A percentile compares a stretch with the other conserved stretches of the same genome.
Conservation (phyloP, 805 yeast genomes). For the Wickerhamiella spandovensis region DNA sequence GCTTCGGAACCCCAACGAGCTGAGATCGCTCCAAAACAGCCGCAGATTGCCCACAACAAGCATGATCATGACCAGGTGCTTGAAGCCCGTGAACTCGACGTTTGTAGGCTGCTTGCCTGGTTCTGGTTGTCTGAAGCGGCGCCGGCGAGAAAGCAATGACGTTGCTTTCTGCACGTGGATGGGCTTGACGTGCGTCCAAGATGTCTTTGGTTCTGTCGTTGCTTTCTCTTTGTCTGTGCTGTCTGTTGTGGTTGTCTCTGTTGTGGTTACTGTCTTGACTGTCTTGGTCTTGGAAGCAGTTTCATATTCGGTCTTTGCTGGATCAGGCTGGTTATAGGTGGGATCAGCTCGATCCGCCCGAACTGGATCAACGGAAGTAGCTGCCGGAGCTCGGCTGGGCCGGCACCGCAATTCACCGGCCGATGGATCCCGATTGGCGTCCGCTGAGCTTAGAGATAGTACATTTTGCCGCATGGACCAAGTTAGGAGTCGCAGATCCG, state of each 20-base stretch:
- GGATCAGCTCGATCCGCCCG: no score
- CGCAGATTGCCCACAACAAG: conserved; percentile 29
- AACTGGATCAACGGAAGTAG: no score
- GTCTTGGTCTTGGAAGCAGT: no score
- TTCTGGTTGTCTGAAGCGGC: conserved; percentile 3
- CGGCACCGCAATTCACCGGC: neutral
- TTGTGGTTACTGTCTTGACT: no score
- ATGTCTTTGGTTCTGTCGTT: no score
- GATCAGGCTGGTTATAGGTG: no score
- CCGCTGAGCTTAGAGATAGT: neutral
- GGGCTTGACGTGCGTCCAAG: conserved; percentile 10
- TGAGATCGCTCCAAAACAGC: conserved; percentile 27
- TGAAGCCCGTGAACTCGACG: conserved; percentile 25
- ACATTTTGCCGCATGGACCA: neutral
- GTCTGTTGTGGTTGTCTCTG: no score
- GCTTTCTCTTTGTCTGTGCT: no score
- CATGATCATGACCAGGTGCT: conserved; percentile 28
- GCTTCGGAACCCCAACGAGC: conserved; percentile 25
- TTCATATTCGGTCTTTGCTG: no score
- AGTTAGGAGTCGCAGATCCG: neutral
- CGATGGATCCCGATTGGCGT: neutral
- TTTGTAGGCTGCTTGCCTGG: conserved; percentile 9
- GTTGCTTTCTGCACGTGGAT: conserved; percentile 13
- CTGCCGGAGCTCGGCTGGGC: neutral
- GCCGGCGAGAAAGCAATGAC: conserved; percentile 14